phyloP scores from a whole-genome alignment of 768 basidiomycete genomes.

The Dioszegia aurantiaca region DNA sequence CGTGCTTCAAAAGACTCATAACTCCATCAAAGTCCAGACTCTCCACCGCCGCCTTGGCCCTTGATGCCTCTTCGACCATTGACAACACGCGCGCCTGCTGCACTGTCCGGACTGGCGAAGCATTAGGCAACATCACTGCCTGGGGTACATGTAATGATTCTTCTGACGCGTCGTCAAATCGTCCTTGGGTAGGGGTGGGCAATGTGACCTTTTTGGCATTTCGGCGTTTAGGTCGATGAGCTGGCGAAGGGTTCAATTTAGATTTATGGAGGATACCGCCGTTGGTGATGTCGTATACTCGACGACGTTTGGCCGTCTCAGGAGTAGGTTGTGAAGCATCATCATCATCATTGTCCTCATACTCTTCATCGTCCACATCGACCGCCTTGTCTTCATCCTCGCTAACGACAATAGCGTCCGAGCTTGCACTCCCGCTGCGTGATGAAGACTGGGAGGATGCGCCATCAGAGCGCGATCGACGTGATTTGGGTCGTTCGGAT shows the following conservation, averaged over 20 bases:
- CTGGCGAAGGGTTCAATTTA: not conserved
- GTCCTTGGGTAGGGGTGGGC: constrained; percentile 13
- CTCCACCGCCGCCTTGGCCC: constrained; percentile 26
- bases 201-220: not conserved
- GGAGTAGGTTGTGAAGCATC: constrained; percentile 34
- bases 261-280: constrained; percentile 4
- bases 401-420: constrained; percentile 1
- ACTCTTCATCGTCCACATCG: constrained; percentile 9
- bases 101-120: constrained; percentile 16
- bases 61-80: constrained; percentile 35
- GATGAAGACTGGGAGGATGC: constrained; percentile 4
- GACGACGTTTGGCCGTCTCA: constrained; percentile 25
- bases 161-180: constrained; percentile 37
- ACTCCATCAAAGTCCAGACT: constrained; percentile 36
- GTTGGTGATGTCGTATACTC: constrained; percentile 25
- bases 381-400: not conserved
- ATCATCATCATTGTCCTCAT: constrained; percentile 27
- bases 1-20: constrained; percentile 24
- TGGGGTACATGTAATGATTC: not conserved
- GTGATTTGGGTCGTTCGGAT: not conserved
- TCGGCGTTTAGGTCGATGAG: not conserved
- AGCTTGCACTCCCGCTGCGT: not conserved
- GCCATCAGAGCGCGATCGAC: not conserved
- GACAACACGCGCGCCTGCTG: constrained; percentile 29
- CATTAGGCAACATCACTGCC: not conserved